Percentiles rank a stretch among this genome's conserved stretches.
Conservation (phyloP, 176 grass and related monocot genomes). For the Puya raimondii region DNA sequence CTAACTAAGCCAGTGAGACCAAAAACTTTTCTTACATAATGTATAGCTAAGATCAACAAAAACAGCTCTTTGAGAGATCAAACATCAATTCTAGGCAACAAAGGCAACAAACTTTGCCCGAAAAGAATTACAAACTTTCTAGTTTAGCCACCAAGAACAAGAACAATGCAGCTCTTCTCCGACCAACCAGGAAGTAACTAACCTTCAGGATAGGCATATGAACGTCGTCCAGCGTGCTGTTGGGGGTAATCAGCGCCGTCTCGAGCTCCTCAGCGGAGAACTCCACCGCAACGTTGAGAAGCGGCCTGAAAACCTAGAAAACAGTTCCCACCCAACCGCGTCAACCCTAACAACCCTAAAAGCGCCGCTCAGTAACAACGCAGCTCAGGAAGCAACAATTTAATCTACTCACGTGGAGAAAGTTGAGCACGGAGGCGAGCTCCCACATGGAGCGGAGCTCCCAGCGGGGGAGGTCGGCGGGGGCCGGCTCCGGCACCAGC, state of each 20-base stretch:
- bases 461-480: constrained; percentile 45
- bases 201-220: constrained; percentile 89
- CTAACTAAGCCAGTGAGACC: too few species aligned
- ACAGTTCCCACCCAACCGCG: constrained; percentile 9
- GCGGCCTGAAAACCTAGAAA: constrained; percentile 70
- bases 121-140: background rate
- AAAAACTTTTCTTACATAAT: too few species aligned
- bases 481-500: constrained; percentile 46
- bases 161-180: constrained; percentile 4
- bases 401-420: constrained; percentile 55
- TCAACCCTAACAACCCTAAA: constrained; percentile 23
- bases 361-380: constrained; percentile 1
- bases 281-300: constrained; percentile 68
- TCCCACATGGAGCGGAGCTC: constrained; percentile 89
- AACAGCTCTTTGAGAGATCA: background rate
- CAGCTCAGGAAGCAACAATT: constrained; percentile 1
- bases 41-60: background rate
- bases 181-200: constrained; percentile 15
- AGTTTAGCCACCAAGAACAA: background rate
- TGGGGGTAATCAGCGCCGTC: constrained; percentile 60
- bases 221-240: constrained; percentile 50
- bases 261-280: constrained; percentile 96
- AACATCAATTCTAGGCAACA: too few species aligned
- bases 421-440: constrained; percentile 82
- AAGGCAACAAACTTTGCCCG: background rate